Evolutionary conservation across 2,329 filamentous ascomycete genomes (phyloP), one percentile per base, ranked within the genome.

Genomic region (Ophiostoma ips): DNA sequence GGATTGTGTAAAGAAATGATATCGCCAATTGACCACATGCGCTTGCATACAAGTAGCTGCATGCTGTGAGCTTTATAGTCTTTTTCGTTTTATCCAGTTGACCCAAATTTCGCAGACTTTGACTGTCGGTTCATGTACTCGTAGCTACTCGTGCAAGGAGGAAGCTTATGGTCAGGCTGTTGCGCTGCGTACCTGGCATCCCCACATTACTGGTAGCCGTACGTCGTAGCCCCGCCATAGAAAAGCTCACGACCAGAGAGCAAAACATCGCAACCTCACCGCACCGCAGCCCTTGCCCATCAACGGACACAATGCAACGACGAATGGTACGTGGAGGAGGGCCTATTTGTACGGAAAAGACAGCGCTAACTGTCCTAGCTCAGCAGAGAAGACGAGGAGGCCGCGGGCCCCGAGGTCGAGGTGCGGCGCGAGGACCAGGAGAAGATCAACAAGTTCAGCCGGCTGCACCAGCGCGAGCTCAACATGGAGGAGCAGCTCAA

Each of bases 371-470:
- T 30, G 24, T 16, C 10, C n/a, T 62, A 96, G 92, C 83, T 98
- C 58, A 87, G 87, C 43, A 94, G 87, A 63, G 90, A 95, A 64
- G 90, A 96, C 60, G 92, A 98, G 68, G 83, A 81, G 52, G 73
- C 81, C 18, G 75, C 74, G 48, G 76, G 79, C 54, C 84, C 92
- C 57, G 92, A 98, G 63, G 83, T 88, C 59, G 86, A 95, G 67
- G 92, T 98, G 52, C 85, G 92, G 53, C 84, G 89, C 61, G 89
- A 96, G 65, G 92, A 98, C 64, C 92, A 98, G 67, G 89, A 96
- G 70, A 94, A 92, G 70, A 98, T 98, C 78, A 98, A 98, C 70
- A 83, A 81, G 57, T 98, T 98, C 73, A 95, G 89, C 66, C 82
- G 88, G 41, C 73, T 98, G 55, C 92, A 98, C 65, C 87, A 94